Evolutionary conservation across 139 green algal species (phyloP).

Genomic region (Chlamydomonas eustigma): DNA sequence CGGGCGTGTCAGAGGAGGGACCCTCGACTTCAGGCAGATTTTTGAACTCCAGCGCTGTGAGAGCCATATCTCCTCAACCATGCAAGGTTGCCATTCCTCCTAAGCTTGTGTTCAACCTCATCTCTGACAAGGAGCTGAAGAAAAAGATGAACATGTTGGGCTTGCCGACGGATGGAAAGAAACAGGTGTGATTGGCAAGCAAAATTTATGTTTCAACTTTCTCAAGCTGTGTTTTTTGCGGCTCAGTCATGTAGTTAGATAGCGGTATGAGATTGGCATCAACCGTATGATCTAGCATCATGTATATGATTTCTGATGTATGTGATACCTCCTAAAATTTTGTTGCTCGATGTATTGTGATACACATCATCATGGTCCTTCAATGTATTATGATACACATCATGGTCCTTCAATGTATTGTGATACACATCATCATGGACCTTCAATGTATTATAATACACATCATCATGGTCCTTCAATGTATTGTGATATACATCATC

Average conservation of each 20-base stretch:
- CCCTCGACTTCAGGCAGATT: neutral
- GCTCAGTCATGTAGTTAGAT: neutral
- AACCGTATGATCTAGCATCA: neutral
- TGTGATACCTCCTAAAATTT: neutral
- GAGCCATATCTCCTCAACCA: neutral
- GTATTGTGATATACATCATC: no score
- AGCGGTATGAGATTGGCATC: neutral
- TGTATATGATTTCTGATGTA: neutral
- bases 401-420: no score
- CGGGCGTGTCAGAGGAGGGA: neutral
- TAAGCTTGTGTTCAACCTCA: slow-evolving; percentile 12
- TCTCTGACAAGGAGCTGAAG: slow-evolving; percentile 4
- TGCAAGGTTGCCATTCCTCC: neutral
- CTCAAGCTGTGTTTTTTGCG: no score
- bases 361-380: no score
- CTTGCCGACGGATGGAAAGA: neutral
- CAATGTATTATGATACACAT: no score
- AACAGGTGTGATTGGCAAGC: neutral
- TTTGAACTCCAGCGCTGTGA: neutral
- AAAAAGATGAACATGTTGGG: neutral
- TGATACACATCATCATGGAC: no score
- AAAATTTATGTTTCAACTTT: no score
- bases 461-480: no score
- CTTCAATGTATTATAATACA: no score
- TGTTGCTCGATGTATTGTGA: no score